Conservation (phyloP, 352 stramenopile species). For the Pythium scleroteichum region DNA sequence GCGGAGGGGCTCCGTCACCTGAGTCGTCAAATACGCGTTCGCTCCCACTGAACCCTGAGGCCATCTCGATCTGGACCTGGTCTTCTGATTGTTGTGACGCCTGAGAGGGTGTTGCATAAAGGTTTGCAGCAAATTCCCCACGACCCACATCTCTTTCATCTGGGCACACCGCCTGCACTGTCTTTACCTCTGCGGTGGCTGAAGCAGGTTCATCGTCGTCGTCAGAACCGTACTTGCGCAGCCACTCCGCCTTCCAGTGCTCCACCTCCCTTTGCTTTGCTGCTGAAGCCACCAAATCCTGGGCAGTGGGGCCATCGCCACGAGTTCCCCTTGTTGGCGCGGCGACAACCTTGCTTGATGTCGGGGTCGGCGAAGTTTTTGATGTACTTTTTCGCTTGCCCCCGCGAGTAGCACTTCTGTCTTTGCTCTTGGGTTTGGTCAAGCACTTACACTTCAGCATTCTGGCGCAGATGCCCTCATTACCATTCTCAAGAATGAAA, state of each 20-base stretch:
- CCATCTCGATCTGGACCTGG: slow-evolving; percentile 40
- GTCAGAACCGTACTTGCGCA: slow-evolving; percentile 39
- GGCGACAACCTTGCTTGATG: slow-evolving; percentile 31
- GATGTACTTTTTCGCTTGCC: slow-evolving; percentile 28
- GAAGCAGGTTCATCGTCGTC: slow-evolving; percentile 22
- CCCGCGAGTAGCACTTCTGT: slow-evolving; percentile 36
- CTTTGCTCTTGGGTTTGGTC: slow-evolving; percentile 39
- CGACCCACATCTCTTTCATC: no score
- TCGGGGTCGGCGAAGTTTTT: slow-evolving; percentile 23
- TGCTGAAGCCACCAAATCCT: slow-evolving; percentile 20
- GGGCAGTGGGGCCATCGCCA: slow-evolving; percentile 18
- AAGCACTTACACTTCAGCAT: slow-evolving; percentile 80
- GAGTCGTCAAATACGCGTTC: slow-evolving; percentile 54
- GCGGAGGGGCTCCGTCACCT: slow-evolving; percentile 4
- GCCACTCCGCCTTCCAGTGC: slow-evolving; percentile 47
- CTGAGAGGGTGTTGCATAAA: no score
- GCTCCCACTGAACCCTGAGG: slow-evolving; percentile 44
- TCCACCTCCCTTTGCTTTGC: slow-evolving; percentile 35
- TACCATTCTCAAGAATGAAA: slow-evolving; percentile 81
- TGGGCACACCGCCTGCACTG: no score
- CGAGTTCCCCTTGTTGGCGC: slow-evolving; percentile 5
- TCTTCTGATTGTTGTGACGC: slow-evolving; percentile 9
- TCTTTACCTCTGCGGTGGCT: neutral
- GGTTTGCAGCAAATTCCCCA: no score
- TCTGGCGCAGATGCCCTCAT: slow-evolving; percentile 64